Base-by-base conservation (phyloP, 2,329 filamentous ascomycete species). In the Epichloe elymi region DNA sequence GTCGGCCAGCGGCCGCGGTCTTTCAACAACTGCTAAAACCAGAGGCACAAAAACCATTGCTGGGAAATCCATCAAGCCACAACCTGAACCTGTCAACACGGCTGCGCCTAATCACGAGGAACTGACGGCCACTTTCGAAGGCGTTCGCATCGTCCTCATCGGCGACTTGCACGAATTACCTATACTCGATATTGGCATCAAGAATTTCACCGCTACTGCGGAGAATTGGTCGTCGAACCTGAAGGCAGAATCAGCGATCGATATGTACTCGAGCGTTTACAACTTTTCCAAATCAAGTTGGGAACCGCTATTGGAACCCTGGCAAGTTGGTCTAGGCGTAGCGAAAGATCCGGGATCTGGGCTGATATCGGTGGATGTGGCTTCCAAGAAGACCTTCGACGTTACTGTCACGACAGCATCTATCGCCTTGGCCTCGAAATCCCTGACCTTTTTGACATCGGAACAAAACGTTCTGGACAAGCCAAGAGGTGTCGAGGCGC, bases 231-330 rank as follows among this genome's bases (percentile, higher is more conserved):
- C 91, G 1, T 84, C 83, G 5, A 85, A 83, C 20, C 75, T 98
- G 66, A 89, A 83, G 60, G 91, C 88, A 0, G 88, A 96, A 62
- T 86, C 88, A 0, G 85, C 81, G n/a, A 83, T 98, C 46, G 88
- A 96, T 55, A 88, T 91, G 56, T 95, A 95, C 66, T 80, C 94
- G 59, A 98, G 97, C 61, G 85, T 98, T 26, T 98, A 95, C 74
- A 98, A 98, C 67, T 98, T 98, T 69, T 93, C 93, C 14, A 98
- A 98, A 66, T 98, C 93, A 0, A 88, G 89, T 3, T 98, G 93
- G 93, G 93, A 98, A 65, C 93, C 93, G 3, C 70, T 98, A 36
- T 81, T 98, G 26, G 93, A 98, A 65, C 94, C 94, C 7, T 98
- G 93, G 93, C 83, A 91, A 57, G 75, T 97, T n/a, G 89, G 89